Evolutionary conservation across 2,329 filamentous ascomycete species (phyloP).

Genomic region (Neocucurbitaria cava): DNA sequence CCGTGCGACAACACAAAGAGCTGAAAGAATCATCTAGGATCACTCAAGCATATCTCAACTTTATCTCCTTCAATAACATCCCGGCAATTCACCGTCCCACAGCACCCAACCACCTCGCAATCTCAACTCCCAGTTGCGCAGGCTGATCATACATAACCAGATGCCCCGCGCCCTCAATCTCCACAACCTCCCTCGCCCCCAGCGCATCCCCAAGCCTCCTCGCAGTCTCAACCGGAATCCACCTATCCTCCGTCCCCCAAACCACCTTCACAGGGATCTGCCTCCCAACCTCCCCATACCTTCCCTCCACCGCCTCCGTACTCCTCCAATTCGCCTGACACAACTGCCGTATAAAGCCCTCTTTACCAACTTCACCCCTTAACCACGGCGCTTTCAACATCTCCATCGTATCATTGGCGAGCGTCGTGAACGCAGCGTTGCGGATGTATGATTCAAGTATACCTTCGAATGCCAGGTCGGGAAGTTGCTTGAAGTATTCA

Average conservation of each 20-base stretch:
- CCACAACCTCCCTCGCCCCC: conserved; percentile 15
- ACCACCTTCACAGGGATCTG: conserved; percentile 23
- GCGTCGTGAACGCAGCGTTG: conserved; percentile 15
- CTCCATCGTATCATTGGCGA: conserved; percentile 12
- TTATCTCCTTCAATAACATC: too few species aligned
- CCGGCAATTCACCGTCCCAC: neutral
- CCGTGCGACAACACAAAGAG: too few species aligned
- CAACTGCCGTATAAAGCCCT: conserved; percentile 25
- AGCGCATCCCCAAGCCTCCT: conserved; percentile 19
- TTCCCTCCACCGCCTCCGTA: conserved; percentile 21
- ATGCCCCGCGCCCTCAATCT: conserved; percentile 23
- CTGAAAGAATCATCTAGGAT: neutral
- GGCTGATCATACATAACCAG: conserved; percentile 27
- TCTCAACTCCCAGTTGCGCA: conserved; percentile 20
- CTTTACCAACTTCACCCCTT: conserved; percentile 17
- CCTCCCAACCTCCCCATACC: conserved; percentile 20
- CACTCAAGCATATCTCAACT: neutral
- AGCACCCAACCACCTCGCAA: conserved; percentile 18
- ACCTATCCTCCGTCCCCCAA: conserved; percentile 26
- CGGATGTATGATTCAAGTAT: conserved; percentile 29
- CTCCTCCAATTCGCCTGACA: conserved; percentile 27
- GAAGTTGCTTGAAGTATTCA: conserved; percentile 14
- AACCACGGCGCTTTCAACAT: conserved; percentile 24
- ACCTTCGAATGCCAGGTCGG: conserved; percentile 23
- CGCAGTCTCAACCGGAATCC: conserved; percentile 21